A percentile compares a stretch with the other conserved stretches of the same genome.
Conservation (phyloP, 495 filamentous ascomycete species). For the Achaetomiella virescens region DNA sequence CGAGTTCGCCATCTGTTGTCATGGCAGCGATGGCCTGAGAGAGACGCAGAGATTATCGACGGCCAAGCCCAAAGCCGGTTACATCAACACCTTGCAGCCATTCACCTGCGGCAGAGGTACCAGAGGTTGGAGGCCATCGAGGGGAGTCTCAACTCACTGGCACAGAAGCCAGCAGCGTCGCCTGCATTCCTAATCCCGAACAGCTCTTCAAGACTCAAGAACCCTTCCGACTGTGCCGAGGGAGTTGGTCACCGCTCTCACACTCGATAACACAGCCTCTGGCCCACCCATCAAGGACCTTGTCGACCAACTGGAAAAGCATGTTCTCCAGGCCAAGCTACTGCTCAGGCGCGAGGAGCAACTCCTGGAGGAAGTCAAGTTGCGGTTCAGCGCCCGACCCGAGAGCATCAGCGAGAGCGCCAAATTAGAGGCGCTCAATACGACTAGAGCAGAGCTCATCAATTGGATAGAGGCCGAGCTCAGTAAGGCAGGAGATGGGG, state of each 20-base stretch:
- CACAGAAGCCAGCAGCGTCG: slow-evolving; percentile 50
- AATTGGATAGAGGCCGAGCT: slow-evolving; percentile 68
- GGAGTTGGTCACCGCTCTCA: slow-evolving; percentile 40
- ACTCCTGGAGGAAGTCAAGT: slow-evolving; percentile 52
- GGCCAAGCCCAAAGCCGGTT: slow-evolving; percentile 25
- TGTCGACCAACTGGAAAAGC: slow-evolving; percentile 56
- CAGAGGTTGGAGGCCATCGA: slow-evolving; percentile 46
- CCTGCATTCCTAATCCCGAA: slow-evolving; percentile 40
- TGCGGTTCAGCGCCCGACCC: slow-evolving; percentile 27
- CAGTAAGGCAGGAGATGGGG: slow-evolving; percentile 43
- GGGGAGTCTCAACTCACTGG: slow-evolving; percentile 41
- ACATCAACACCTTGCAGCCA: slow-evolving; percentile 44
- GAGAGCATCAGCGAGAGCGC: slow-evolving; percentile 28
- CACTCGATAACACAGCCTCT: slow-evolving; percentile 28
- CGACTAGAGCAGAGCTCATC: slow-evolving; percentile 59
- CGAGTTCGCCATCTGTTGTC: slow-evolving; percentile 36
- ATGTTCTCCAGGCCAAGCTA: slow-evolving; percentile 56
- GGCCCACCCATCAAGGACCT: slow-evolving; percentile 41
- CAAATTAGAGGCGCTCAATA: slow-evolving; percentile 44
- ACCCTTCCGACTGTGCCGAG: slow-evolving; percentile 43
- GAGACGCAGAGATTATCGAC: background rate
- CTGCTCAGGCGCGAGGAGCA: slow-evolving; percentile 57
- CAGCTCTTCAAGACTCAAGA: slow-evolving; percentile 38
- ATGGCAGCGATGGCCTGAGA: slow-evolving; percentile 12
- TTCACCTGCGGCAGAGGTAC: slow-evolving; percentile 48